Evolutionary conservation across 2,329 filamentous ascomycete species (phyloP).

Genomic region (Pseudocercospora vitis): DNA sequence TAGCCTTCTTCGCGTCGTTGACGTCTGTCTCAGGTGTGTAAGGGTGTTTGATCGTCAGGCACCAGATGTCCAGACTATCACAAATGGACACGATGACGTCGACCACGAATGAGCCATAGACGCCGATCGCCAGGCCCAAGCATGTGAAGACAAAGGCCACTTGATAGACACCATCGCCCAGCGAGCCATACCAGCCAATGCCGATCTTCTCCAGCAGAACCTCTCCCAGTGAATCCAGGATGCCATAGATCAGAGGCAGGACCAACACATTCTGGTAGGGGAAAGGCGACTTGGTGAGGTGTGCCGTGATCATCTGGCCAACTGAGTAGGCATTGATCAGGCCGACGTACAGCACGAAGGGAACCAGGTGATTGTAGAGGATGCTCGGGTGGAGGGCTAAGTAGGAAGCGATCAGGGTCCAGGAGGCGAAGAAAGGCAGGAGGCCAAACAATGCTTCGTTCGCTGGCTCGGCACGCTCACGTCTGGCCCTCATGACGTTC

Average conservation of each 20-base stretch:
- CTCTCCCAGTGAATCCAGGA: slow-evolving; percentile 78
- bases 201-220: slow-evolving; percentile 51
- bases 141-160: slow-evolving; percentile 88
- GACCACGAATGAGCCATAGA: slow-evolving; percentile 97
- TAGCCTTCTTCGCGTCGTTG: slow-evolving; percentile 25
- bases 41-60: slow-evolving; percentile 90
- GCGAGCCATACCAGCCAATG: slow-evolving; percentile 72
- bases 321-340: slow-evolving; percentile 88
- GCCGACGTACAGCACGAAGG: slow-evolving; percentile 85
- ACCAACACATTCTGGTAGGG: slow-evolving; percentile 87
- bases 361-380: slow-evolving; percentile 77
- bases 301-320: slow-evolving; percentile 91
- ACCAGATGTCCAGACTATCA: slow-evolving; percentile 98
- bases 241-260: slow-evolving; percentile 73
- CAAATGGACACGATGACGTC: slow-evolving; percentile 98
- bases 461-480: slow-evolving; percentile 68
- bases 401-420: slow-evolving; percentile 75
- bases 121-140: slow-evolving; percentile 77
- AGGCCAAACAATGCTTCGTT: slow-evolving; percentile 79
- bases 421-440: slow-evolving; percentile 74
- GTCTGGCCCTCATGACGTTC: slow-evolving; percentile 82
- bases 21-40: slow-evolving; percentile 37
- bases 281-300: slow-evolving; percentile 83
- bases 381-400: slow-evolving; percentile 83
- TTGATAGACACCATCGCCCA: slow-evolving; percentile 74